Base-by-base conservation (phyloP, 1,284 basidiomycete species). In the Apiotrichum sp. region DNA sequence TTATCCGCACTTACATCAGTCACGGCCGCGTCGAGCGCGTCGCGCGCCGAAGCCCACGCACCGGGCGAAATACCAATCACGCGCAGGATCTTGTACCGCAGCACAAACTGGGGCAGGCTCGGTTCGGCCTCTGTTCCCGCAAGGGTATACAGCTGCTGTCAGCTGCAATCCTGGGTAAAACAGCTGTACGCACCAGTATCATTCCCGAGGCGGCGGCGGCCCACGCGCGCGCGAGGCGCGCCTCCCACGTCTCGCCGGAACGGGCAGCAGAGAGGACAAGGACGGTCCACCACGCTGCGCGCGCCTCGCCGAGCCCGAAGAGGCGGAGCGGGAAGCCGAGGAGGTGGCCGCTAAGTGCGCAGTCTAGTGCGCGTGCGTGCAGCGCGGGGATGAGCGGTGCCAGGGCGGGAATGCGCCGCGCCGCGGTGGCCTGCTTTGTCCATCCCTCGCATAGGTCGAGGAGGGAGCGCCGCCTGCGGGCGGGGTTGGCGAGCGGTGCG, bases 231-330 rank as follows among this genome's bases (percentile, higher is more conserved):
- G 62, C 62, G 64, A 68, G 65, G n/a, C 22, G 35, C 29, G 32
- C 34, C 36, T 51, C 42, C 45, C 47, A 50, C 2, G 34, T 34
- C 31, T 33, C 35, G 10, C 36, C 51, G 3, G 47, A 13, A 3
- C 59, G 56, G 8, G 45, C 47, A 1, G 43, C 22, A 4, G 58
- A 50, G 6, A 59, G 42, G 1, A 35, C 49, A 3, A 54, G 45
- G 3, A 71, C 59, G 68, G 68, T 72, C 69, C 72, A 73, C 71
- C 72, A 72, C 8, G 60, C 46, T 13, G 59, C 56, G 16, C 55
- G 45, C 34, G 64, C 62, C 50, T 73, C 71, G 16, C 48, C 42
- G 3, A 32, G 40, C 1, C 50, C 48, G 16, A 68, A 56, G 2
- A 73, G 59, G 3, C 62, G 61, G 9, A 65, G 44, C 4, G 65